Evolutionary conservation across 2,329 filamentous ascomycete genomes (phyloP).

Genomic region (Trichophyton schoenleinii): DNA sequence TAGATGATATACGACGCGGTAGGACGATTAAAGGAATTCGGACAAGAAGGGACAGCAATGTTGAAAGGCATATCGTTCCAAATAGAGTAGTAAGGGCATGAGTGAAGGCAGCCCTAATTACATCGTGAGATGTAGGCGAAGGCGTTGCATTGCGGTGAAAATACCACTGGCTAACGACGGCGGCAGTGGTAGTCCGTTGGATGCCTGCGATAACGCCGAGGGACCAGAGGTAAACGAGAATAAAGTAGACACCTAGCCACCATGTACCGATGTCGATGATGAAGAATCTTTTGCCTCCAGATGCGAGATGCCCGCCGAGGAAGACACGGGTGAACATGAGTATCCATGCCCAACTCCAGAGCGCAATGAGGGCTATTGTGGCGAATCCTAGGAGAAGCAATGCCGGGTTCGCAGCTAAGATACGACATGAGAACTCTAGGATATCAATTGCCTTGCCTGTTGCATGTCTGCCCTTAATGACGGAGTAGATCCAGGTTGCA

Average conservation of each 20-base stretch:
- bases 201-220: slow-evolving; percentile 75
- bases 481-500: slow-evolving; percentile 68
- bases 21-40: slow-evolving; percentile 75
- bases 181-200: slow-evolving; percentile 81
- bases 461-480: slow-evolving; percentile 66
- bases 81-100: slow-evolving; percentile 81
- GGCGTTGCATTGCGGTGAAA: slow-evolving; percentile 83
- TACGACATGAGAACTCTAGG: slow-evolving; percentile 80
- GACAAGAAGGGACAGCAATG: slow-evolving; percentile 65
- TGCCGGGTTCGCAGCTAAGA: slow-evolving; percentile 71
- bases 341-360: slow-evolving; percentile 94
- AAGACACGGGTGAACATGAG: slow-evolving; percentile 94
- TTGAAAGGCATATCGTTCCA: slow-evolving; percentile 82
- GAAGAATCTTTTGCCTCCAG: slow-evolving; percentile 46
- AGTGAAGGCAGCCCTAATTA: slow-evolving; percentile 68
- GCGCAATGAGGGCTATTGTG: slow-evolving; percentile 60
- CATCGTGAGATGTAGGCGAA: slow-evolving; percentile 61
- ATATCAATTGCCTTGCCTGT: slow-evolving; percentile 76
- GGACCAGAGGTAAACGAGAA: slow-evolving; percentile 92
- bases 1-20: slow-evolving; percentile 58
- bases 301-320: slow-evolving; percentile 71
- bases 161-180: slow-evolving; percentile 97
- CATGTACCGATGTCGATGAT: slow-evolving; percentile 79
- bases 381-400: slow-evolving; percentile 73
- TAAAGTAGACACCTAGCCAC: slow-evolving; percentile 89